A percentile compares a stretch with the other conserved stretches of the same genome.
phyloP scores from a whole-genome alignment of 305 asterid species.

The Petunia hybrid region DNA sequence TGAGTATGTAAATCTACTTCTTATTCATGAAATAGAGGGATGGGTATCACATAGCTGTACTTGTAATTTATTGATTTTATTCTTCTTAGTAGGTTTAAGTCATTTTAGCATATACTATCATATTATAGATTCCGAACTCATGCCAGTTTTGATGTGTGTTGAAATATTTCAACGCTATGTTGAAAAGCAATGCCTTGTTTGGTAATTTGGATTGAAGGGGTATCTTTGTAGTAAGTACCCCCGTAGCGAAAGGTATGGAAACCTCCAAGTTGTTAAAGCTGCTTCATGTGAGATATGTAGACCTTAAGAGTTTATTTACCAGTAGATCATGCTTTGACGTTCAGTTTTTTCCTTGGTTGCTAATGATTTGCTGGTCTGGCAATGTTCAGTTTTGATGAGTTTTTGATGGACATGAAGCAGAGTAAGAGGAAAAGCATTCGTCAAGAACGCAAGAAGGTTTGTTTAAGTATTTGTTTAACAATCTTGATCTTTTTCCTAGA shows the following conservation, averaged over 20 bases:
- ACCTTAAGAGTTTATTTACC: constrained; percentile 13
- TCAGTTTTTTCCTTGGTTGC: constrained; percentile 5
- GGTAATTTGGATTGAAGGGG: not conserved
- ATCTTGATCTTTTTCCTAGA: constrained; percentile 17
- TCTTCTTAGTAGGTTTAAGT: constrained; percentile 21
- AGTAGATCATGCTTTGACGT: not conserved
- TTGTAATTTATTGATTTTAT: constrained; percentile 3
- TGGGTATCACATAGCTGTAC: constrained; percentile 6
- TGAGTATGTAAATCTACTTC: constrained; percentile 42
- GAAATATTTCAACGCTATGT: not conserved
- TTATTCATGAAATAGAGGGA: constrained; percentile 30
- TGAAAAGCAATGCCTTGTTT: constrained; percentile 7
- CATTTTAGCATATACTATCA: not conserved
- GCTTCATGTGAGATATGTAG: constrained; percentile 14
- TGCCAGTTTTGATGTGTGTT: constrained; percentile 8
- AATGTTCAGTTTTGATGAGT: constrained; percentile 86
- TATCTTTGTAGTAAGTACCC: no score
- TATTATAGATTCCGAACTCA: not conserved
- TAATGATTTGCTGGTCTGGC: constrained; percentile 21
- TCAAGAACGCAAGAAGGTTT: constrained; percentile 98
- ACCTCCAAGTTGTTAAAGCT: no score
- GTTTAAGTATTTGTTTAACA: constrained; percentile 7
- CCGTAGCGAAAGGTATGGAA: no score
- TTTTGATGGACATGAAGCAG: constrained; percentile 98
- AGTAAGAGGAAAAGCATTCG: constrained; percentile 95